Percentiles rank a stretch among this genome's conserved stretches.
Evolutionary conservation across 345 rosid species (phyloP).

Genomic region (Cardamine occulta): DNA sequence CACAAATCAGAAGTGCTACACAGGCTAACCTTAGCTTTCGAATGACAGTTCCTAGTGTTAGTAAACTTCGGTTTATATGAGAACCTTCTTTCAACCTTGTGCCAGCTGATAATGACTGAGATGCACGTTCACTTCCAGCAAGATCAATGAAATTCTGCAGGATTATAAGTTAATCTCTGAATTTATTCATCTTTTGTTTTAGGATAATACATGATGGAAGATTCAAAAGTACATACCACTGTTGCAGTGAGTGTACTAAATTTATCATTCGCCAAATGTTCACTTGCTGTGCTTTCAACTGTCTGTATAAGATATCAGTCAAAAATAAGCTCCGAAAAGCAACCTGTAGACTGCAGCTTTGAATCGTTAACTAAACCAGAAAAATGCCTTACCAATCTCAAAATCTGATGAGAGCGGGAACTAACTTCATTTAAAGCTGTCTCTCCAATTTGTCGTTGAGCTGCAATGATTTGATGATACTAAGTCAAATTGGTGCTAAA

Average conservation of each 20-base stretch:
- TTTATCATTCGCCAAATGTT: constrained; percentile 62
- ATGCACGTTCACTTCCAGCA: constrained; percentile 98
- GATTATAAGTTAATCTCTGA: constrained; percentile 23
- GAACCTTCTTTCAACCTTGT: constrained; percentile 92
- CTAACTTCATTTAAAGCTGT: constrained; percentile 91
- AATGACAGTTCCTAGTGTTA: constrained; percentile 92
- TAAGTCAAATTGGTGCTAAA: constrained; percentile 18
- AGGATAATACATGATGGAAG: not conserved
- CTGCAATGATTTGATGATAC: constrained; percentile 51
- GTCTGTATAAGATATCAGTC: constrained; percentile 56
- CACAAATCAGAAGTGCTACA: constrained; percentile 21
- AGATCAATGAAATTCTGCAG: constrained; percentile 86
- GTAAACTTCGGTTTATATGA: constrained; percentile 92
- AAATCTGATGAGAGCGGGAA: constrained; percentile 96
- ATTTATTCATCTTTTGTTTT: constrained; percentile 8
- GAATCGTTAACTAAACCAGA: constrained; percentile 5
- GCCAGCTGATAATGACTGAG: constrained; percentile 87
- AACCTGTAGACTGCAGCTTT: constrained; percentile 18
- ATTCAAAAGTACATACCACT: constrained; percentile 57
- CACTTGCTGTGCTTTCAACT: constrained; percentile 78
- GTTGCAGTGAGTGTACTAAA: constrained; percentile 79
- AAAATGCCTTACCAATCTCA: constrained; percentile 71
- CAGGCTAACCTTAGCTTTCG: constrained; percentile 86
- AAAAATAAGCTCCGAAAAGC: constrained; percentile 3
- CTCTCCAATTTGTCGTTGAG: constrained; percentile 95